A percentile compares a stretch with the other conserved stretches of the same genome.
Conservation (phyloP, 2,329 filamentous ascomycete genomes). For the Karstenula rhodostoma region DNA sequence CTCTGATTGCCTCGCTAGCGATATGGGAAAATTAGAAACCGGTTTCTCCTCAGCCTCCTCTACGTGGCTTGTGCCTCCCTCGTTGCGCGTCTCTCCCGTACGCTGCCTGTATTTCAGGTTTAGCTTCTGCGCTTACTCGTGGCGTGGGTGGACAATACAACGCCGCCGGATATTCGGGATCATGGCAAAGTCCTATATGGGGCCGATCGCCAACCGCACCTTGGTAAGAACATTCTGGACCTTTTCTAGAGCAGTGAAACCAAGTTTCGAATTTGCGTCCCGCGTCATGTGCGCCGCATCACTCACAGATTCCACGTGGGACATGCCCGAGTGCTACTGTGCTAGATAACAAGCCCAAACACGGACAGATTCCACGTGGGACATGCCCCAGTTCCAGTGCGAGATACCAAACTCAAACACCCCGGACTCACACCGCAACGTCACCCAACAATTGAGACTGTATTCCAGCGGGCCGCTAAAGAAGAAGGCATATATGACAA, state of each 20-base stretch:
- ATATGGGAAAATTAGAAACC: conserved; percentile 16
- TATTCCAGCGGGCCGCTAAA: conserved; percentile 1
- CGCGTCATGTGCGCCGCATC: neutral
- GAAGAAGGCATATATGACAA: too few relatives aligned
- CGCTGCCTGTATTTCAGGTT: neutral
- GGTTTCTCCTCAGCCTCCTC: conserved; percentile 27
- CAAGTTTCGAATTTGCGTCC: neutral
- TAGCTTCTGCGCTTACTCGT: conserved; percentile 2
- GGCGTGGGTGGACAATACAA: neutral
- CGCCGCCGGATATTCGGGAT: conserved; percentile 3
- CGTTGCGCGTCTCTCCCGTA: neutral
- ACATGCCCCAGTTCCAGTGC: neutral
- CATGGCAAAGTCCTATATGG: neutral
- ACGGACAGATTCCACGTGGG: neutral
- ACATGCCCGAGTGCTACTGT: neutral
- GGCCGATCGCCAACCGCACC: conserved; percentile 1
- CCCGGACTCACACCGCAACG: neutral
- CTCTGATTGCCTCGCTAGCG: conserved; percentile 15
- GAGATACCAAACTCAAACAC: neutral
- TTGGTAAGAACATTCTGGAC: conserved; percentile 9
- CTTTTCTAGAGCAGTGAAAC: neutral
- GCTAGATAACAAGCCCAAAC: too few relatives aligned
- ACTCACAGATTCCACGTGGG: conserved; percentile 1
- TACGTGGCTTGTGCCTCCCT: conserved; percentile 25
- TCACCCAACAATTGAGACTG: conserved; percentile 4